Percentiles rank a stretch among this genome's conserved stretches.
Conservation (phyloP, 129 eudicot genomes). For the Kitagawia praeruptora region DNA sequence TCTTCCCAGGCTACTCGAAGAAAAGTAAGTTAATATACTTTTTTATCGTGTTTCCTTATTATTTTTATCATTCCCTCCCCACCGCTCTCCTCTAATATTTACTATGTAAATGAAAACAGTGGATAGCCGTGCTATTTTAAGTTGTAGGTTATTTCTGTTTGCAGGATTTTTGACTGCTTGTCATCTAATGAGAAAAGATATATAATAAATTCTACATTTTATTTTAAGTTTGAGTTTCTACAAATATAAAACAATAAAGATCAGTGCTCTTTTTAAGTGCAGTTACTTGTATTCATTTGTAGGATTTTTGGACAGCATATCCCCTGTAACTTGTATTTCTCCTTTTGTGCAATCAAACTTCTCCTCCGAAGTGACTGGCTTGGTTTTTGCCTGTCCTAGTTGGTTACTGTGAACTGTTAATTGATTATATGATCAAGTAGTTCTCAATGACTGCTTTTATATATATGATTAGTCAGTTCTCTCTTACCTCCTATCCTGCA, state of each 20-base stretch:
- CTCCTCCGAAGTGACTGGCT: neutral
- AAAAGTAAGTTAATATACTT: constrained; percentile 49
- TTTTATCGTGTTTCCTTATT: neutral
- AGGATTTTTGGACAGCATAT: neutral
- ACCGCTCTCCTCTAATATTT: neutral
- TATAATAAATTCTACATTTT: too few relatives aligned
- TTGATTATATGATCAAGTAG: neutral
- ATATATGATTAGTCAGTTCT: neutral
- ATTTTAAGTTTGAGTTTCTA: neutral
- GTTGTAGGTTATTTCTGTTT: neutral
- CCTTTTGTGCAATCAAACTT: neutral
- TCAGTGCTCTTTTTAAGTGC: neutral
- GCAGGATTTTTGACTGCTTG: neutral
- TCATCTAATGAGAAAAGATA: too few relatives aligned
- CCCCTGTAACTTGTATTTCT: neutral
- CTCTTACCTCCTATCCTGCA: neutral
- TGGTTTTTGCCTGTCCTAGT: neutral
- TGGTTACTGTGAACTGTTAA: neutral
- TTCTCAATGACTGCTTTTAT: neutral
- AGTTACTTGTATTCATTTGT: neutral
- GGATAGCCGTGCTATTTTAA: neutral
- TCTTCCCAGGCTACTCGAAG: constrained; percentile 93
- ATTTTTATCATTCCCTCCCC: neutral
- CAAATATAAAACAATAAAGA: too few relatives aligned
- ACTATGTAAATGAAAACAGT: neutral